These are phyloP conservation scores for Trichoderma semiorbis DNA, from an alignment of 2,329 filamentous ascomycete genomes.

Conservation along the genomic window DNA sequence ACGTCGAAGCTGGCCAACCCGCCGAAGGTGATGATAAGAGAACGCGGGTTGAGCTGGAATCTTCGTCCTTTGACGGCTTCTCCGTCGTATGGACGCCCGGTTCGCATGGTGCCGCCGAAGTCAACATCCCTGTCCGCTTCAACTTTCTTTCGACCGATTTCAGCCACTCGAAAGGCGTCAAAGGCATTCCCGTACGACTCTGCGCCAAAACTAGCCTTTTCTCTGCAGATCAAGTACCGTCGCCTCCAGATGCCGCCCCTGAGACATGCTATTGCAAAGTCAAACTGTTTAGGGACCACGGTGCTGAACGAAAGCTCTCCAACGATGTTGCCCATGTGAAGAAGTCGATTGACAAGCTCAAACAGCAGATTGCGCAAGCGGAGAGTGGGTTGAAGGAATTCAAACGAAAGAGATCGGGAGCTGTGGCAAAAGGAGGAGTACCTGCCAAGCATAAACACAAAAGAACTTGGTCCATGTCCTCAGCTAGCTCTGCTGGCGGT, in stretches of 20 bases:
- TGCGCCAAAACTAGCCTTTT: conserved; percentile 84
- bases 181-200: conserved; percentile 89
- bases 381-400: conserved; percentile 66
- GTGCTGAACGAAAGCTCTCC: conserved; percentile 88
- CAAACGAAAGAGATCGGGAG: conserved; percentile 59
- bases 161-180: conserved; percentile 97
- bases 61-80: conserved; percentile 88
- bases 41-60: conserved; percentile 67
- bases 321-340: conserved; percentile 94
- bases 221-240: conserved; percentile 48
- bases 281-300: conserved; percentile 94
- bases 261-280: conserved; percentile 96
- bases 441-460: conserved; percentile 91
- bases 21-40: conserved; percentile 62
- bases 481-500: conserved; percentile 58
- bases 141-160: conserved; percentile 99
- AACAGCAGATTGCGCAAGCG: conserved; percentile 83
- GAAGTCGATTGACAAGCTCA: conserved; percentile 93
- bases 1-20: conserved; percentile 65
- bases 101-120: conserved; percentile 65
- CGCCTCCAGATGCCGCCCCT: conserved; percentile 42
- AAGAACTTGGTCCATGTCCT: conserved; percentile 92
- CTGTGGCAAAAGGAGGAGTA: conserved; percentile 45
- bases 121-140: conserved; percentile 86
- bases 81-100: conserved; percentile 84